Conservation (phyloP, 768 basidiomycete genomes). For the Pleurotus ostreatus region DNA sequence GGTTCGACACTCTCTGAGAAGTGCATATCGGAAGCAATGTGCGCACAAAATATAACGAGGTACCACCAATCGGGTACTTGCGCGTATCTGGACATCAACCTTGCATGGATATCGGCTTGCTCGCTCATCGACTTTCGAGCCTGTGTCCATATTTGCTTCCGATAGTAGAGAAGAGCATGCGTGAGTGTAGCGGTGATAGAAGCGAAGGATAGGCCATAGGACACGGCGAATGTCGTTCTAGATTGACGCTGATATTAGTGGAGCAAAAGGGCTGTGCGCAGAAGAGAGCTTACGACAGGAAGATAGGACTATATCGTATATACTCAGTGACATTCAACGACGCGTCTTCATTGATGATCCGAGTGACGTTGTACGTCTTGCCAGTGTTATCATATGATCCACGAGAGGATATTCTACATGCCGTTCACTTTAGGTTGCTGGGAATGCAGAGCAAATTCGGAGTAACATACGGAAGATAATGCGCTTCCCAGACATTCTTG, state of each 20-base stretch:
- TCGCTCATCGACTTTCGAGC: constrained; percentile 67
- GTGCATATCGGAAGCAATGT: not conserved
- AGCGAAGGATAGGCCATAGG: constrained; percentile 80
- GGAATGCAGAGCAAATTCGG: not conserved
- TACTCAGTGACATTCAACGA: constrained; percentile 57
- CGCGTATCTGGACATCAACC: constrained; percentile 71
- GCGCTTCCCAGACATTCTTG: constrained; percentile 58
- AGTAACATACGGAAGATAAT: constrained; percentile 49
- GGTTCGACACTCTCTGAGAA: too few species aligned
- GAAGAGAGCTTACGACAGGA: constrained; percentile 36
- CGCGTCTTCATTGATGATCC: constrained; percentile 48
- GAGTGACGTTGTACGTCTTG: constrained; percentile 49
- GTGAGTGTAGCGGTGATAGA: constrained; percentile 71
- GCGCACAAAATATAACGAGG: constrained; percentile 52
- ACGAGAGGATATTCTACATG: constrained; percentile 51
- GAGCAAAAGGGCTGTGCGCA: constrained; percentile 13
- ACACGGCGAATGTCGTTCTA: constrained; percentile 65
- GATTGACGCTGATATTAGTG: too few species aligned
- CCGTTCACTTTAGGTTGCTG: not conserved
- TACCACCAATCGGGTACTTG: constrained; percentile 94
- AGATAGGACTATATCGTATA: constrained; percentile 55
- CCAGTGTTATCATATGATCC: constrained; percentile 67
- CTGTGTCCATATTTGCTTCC: constrained; percentile 75
- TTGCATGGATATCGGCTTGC: constrained; percentile 81
- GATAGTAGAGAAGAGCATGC: constrained; percentile 70